Evolutionary conservation across 768 basidiomycete species (phyloP).

Genomic region (Mrakia frigida): DNA sequence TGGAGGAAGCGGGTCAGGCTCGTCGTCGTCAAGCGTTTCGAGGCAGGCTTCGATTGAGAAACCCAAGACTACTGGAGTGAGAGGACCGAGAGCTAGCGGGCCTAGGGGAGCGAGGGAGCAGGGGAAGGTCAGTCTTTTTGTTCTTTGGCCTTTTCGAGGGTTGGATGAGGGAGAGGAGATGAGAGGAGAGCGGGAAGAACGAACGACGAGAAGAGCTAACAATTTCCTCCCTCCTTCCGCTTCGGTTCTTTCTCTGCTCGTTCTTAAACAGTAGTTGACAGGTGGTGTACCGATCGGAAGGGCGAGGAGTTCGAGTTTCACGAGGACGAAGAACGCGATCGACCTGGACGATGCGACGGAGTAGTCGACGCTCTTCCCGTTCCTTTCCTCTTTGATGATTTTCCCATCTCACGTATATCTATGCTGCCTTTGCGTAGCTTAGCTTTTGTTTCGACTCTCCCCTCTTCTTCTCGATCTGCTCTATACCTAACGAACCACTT

Average conservation of each 20-base stretch:
- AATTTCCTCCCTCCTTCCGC: neutral
- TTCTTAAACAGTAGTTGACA: neutral
- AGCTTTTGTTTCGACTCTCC: no score
- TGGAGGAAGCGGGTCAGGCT: neutral
- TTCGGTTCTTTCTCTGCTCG: neutral
- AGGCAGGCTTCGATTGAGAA: neutral
- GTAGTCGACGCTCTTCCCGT: no score
- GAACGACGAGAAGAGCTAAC: neutral
- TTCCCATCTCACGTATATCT: no score
- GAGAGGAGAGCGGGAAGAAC: neutral
- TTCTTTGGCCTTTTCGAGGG: no score
- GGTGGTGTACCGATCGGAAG: neutral
- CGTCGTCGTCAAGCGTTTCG: neutral
- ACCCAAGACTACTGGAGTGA: neutral
- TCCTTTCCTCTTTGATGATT: no score
- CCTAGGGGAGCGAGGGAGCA: conserved; percentile 22
- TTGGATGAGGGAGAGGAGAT: no score
- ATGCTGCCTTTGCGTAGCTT: no score
- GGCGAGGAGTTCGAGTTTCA: neutral
- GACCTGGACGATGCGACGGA: no score
- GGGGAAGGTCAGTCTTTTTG: neutral
- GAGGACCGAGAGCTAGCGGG: conserved; percentile 14
- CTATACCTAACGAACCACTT: no score
- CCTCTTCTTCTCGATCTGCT: no score
- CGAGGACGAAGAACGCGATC: neutral